Evolutionary conservation across 2,329 filamentous ascomycete genomes (phyloP).

Genomic region (Hymenoscyphus fructigenus): DNA sequence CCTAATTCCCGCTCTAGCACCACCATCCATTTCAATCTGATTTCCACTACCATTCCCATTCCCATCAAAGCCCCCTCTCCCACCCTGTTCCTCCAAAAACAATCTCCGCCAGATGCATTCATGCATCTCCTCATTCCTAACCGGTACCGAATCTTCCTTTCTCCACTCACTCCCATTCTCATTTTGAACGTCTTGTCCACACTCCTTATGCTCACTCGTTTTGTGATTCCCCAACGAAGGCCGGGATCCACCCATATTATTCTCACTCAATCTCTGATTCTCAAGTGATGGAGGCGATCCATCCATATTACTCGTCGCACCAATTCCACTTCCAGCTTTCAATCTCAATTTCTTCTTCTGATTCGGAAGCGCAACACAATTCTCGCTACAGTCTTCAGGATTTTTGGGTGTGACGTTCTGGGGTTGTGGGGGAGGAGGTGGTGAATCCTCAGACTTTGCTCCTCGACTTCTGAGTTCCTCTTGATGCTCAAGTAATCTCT

Average conservation of each 20-base stretch:
- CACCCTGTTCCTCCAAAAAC: conserved; percentile 15
- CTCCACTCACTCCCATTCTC: not conserved
- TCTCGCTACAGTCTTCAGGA: not conserved
- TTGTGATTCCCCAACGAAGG: not conserved
- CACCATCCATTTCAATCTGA: not conserved
- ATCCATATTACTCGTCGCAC: not conserved
- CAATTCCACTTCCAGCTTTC: not conserved
- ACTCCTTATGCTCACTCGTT: not conserved
- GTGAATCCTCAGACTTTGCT: conserved; percentile 11
- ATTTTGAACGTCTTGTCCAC: not conserved
- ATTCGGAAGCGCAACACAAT: not conserved
- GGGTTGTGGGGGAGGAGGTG: not conserved
- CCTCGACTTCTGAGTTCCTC: conserved; percentile 18
- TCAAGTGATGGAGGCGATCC: not conserved
- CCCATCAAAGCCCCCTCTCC: not conserved
- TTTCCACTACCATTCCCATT: too few species aligned
- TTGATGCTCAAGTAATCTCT: conserved; percentile 19
- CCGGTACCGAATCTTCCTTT: not conserved
- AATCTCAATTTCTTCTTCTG: conserved; percentile 3
- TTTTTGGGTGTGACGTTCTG: not conserved
- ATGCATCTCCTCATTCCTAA: conserved; percentile 17
- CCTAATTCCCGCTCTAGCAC: conserved; percentile 8
- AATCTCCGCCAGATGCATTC: conserved; percentile 28
- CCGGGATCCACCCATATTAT: not conserved
- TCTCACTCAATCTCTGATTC: not conserved